phyloP scores from a whole-genome alignment of 192 early-diverging fungal genomes.

The Entomortierella parvispora region DNA sequence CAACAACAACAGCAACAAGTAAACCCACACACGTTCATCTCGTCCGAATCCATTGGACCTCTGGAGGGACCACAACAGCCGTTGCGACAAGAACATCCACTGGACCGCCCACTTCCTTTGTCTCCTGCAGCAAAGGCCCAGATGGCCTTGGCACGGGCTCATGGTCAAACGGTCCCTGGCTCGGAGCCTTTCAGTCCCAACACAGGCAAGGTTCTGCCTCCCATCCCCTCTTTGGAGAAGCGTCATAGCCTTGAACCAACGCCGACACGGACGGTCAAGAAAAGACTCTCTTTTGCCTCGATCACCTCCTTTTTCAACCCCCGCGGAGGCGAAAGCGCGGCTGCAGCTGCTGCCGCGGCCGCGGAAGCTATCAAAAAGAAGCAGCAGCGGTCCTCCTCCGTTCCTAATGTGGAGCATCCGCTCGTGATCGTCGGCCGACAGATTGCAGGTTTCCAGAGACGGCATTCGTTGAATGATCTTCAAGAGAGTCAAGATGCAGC shows the following conservation, averaged over 20 bases:
- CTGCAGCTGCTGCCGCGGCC: not conserved
- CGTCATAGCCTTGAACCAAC: constrained; percentile 13
- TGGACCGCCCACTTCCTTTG: not conserved
- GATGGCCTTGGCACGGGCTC: not conserved
- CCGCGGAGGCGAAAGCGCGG: not conserved
- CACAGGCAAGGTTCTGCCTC: too few relatives aligned
- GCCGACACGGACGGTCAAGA: constrained; percentile 20
- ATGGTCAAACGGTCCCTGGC: too few relatives aligned
- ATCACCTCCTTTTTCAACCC: constrained; percentile 46
- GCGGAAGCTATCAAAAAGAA: constrained; percentile 14
- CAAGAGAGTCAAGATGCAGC: not conserved
- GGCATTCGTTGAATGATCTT: constrained; percentile 34
- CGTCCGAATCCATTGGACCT: too few relatives aligned
- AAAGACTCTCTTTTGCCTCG: constrained; percentile 37
- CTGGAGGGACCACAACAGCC: too few relatives aligned
- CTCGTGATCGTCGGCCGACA: constrained; percentile 18
- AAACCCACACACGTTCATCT: not conserved
- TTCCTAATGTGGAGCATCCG: constrained; percentile 31
- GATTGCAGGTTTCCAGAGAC: constrained; percentile 14
- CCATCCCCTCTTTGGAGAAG: constrained; percentile 4
- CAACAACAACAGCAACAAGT: not conserved
- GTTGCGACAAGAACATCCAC: too few relatives aligned
- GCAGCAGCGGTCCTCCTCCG: constrained; percentile 35
- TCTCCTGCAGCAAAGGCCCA: not conserved
- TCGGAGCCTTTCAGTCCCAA: too few relatives aligned